Conservation (phyloP, 805 yeast species). For the Starmerella floris region DNA sequence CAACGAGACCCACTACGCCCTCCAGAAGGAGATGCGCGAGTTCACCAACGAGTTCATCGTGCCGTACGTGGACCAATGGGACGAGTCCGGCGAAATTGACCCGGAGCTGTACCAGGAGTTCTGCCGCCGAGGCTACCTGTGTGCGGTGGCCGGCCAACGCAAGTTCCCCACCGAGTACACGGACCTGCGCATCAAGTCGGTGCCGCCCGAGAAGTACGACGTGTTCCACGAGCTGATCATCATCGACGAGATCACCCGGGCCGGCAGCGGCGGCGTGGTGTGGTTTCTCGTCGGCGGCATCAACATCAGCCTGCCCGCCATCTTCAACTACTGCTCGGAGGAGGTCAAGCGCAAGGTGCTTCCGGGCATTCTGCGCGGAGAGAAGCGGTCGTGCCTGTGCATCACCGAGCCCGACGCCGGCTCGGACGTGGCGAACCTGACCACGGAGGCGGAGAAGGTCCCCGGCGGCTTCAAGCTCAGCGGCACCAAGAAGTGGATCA, state of each 20-base stretch:
- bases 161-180: constrained; percentile 30
- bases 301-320: constrained; percentile 33
- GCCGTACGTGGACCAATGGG: constrained; percentile 35
- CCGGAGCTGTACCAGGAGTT: constrained; percentile 26
- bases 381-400: constrained; percentile 31
- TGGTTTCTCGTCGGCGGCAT: constrained; percentile 33
- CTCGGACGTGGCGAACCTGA: constrained; percentile 32
- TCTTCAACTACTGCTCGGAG: constrained; percentile 26
- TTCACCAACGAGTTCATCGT: constrained; percentile 30
- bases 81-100: constrained; percentile 28
- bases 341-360: constrained; percentile 28
- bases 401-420: constrained; percentile 37
- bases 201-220: constrained; percentile 30
- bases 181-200: constrained; percentile 27
- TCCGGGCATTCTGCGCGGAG: constrained; percentile 29
- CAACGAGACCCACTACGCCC: constrained; percentile 31
- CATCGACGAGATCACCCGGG: constrained; percentile 30
- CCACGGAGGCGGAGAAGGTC: constrained; percentile 29
- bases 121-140: constrained; percentile 31
- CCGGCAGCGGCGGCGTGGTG: constrained; percentile 32
- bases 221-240: constrained; percentile 31
- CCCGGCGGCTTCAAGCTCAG: constrained; percentile 32
- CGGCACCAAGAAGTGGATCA: constrained; percentile 36
- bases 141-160: constrained; percentile 30
- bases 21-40: constrained; percentile 31